A percentile compares a stretch with the other conserved stretches of the same genome.
Conservation (phyloP, 169 alveolate species). For the Toxoplasma gondii region DNA sequence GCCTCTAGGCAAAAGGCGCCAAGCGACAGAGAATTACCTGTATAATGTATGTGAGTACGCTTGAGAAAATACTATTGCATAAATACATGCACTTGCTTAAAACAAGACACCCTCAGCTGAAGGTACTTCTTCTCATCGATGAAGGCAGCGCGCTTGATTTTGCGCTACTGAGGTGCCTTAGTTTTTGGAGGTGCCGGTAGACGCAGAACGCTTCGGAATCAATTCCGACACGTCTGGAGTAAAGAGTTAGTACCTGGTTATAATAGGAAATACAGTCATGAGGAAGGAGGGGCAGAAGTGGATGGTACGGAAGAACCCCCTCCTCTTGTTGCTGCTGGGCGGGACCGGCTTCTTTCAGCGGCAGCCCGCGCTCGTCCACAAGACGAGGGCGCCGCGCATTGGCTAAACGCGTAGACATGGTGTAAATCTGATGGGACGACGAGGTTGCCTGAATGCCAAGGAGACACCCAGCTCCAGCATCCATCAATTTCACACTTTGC, state of each 20-base stretch:
- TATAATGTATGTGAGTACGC: too few species aligned
- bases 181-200: too few species aligned
- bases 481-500: not conserved
- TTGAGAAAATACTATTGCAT: too few species aligned
- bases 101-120: too few species aligned
- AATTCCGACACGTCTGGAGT: too few species aligned
- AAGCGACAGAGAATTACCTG: too few species aligned
- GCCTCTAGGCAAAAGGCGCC: too few species aligned
- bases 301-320: conserved; percentile 50
- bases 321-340: conserved; percentile 38
- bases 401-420: conserved; percentile 53
- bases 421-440: conserved; percentile 44
- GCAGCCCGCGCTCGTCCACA: not conserved
- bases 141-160: too few species aligned
- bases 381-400: conserved; percentile 57
- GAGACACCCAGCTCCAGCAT: not conserved
- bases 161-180: too few species aligned
- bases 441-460: conserved; percentile 32
- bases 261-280: conserved; percentile 44
- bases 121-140: too few species aligned
- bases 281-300: conserved; percentile 46
- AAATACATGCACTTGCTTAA: too few species aligned
- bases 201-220: too few species aligned
- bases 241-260: conserved; percentile 2
- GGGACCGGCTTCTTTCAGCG: not conserved